Evolutionary conservation across 176 grass and related monocot species (phyloP).

Genomic region (Carex littledalei): DNA sequence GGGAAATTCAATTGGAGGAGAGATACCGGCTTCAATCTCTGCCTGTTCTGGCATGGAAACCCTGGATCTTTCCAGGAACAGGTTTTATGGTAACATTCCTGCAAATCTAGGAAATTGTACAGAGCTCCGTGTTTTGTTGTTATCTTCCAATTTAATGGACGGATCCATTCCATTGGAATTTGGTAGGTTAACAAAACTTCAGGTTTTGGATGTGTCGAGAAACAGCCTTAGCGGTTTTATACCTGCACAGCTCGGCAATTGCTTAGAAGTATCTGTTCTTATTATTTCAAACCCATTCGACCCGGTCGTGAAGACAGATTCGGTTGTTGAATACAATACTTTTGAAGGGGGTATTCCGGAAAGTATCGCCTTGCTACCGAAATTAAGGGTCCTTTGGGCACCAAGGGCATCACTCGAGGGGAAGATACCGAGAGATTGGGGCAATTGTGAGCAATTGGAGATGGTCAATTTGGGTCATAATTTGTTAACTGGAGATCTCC

Average conservation of each 20-base stretch:
- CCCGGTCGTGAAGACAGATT: conserved; percentile 16
- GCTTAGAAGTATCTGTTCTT: conserved; percentile 44
- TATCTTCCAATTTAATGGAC: conserved; percentile 60
- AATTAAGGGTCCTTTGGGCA: conserved; percentile 40
- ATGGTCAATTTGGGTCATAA: conserved; percentile 41
- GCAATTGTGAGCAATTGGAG: conserved; percentile 38
- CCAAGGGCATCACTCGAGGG: conserved; percentile 33
- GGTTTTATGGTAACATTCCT: conserved; percentile 54
- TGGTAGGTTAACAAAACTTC: conserved; percentile 56
- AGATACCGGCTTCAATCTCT: conserved; percentile 50
- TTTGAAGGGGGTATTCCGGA: conserved; percentile 36
- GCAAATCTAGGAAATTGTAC: conserved; percentile 47
- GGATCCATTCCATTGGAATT: conserved; percentile 63
- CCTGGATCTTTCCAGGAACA: conserved; percentile 75
- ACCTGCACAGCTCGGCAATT: conserved; percentile 60
- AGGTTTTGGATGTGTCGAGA: conserved; percentile 57
- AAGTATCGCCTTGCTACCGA: conserved; percentile 34
- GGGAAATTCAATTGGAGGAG: conserved; percentile 54
- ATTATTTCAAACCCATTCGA: conserved; percentile 54
- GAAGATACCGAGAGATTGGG: conserved; percentile 32
- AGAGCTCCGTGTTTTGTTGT: conserved; percentile 42
- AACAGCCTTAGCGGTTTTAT: conserved; percentile 62
- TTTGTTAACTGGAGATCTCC: conserved; percentile 31
- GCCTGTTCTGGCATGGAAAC: conserved; percentile 37
- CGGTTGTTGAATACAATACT: conserved; percentile 46